Evolutionary conservation across 192 early-diverging fungal genomes (phyloP).

Genomic region (Coemansia javaensis): DNA sequence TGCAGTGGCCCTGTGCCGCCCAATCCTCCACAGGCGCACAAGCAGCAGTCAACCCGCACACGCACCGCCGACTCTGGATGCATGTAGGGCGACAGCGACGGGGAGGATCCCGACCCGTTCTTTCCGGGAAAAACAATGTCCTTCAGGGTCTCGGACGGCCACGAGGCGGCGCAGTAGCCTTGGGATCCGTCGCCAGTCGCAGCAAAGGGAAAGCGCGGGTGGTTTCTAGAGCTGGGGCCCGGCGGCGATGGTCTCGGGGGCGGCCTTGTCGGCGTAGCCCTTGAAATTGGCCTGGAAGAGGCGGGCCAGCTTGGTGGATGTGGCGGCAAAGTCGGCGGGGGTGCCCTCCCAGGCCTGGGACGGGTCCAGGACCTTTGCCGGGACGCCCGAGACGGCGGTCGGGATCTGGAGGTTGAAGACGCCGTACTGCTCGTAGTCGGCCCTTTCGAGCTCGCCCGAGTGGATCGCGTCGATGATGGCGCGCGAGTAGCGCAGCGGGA

Average conservation of each 20-base stretch:
- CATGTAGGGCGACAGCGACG: no score
- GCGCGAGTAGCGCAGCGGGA: conserved; percentile 93
- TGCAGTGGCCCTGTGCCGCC: no score
- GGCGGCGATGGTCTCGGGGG: conserved; percentile 66
- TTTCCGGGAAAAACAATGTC: no score
- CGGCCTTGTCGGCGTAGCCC: conserved; percentile 72
- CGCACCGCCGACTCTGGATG: no score
- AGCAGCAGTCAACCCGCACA: no score
- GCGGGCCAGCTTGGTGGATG: conserved; percentile 69
- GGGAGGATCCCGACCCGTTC: no score
- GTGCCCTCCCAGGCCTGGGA: conserved; percentile 80
- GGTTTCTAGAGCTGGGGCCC: conserved; percentile 55
- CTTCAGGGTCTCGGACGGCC: no score
- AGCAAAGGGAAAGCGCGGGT: not conserved
- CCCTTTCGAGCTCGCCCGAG: conserved; percentile 80
- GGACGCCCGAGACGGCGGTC: conserved; percentile 70
- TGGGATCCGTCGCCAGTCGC: no score
- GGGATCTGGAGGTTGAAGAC: conserved; percentile 88
- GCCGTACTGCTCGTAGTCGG: conserved; percentile 80
- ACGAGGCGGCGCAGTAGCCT: no score
- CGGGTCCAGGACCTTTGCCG: conserved; percentile 81
- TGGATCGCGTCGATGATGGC: conserved; percentile 98
- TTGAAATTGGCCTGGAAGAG: conserved; percentile 91
- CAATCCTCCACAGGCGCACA: no score
- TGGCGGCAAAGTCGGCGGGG: conserved; percentile 56